Evolutionary conservation across 129 eudicot genomes (phyloP), one percentile per base, ranked within the genome.

Genomic region (Deinandra increscens): DNA sequence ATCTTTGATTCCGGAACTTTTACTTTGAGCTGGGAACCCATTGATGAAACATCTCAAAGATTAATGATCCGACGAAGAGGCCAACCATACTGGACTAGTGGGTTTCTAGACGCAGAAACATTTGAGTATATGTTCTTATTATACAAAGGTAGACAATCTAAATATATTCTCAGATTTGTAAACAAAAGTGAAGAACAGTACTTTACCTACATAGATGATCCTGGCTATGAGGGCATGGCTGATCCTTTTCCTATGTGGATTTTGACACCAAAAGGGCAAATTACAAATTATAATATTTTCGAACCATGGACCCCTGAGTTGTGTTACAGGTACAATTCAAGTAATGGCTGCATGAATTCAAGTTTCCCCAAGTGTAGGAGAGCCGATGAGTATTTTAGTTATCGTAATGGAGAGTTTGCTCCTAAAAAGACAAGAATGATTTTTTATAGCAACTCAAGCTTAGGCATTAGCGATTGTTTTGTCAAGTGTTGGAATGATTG

Each of bases 391-490:
- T 39, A 31, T 34, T 68, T 73, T 48, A 68, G 58, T 18, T 15
- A 9, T 12, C 18, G 36, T 39, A 61, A 62, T 0, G 82, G 59
- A 0, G 63, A 29, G 2, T 81, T 77, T 64, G n/a, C 1, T 7
- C 34, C 41, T 9, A 9, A 12, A 20, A 6, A 0, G 48, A 55
- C 61, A 5, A 22, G 1, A 34, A 79, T n/a, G 11, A 2, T 1
- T 13, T 37, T 17, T 14, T 67, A 72, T 51, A 23, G n/a, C 9
- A 83, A 60, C 64, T 15, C 75, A 1, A 81, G 65, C 74, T 13
- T 76, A 34, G 74, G 84, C 70, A 18, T 70, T 43, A 74, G 85
- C 36, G 94, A 87, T 59, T 87, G 94, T 67, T 69, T 69, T 34
- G 67, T 50, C 3, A 73, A 11, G 33, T 84, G 94, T 19, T 84